These are phyloP conservation scores for Gloeopeniophorella convolvens DNA, from an alignment of 768 basidiomycete genomes.

Conservation along the genomic window DNA sequence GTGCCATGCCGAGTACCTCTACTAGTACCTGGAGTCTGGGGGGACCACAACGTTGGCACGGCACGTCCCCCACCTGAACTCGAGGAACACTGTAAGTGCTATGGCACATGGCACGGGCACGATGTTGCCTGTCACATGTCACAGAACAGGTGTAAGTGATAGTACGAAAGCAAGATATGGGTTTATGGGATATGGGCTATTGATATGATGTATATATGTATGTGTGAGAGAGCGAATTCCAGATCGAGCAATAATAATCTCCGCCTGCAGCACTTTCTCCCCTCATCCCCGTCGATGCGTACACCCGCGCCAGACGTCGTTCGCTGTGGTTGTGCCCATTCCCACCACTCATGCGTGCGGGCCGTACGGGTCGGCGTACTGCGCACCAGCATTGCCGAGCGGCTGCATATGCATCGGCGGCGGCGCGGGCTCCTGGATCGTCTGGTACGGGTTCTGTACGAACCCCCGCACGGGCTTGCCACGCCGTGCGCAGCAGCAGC, in stretches of 20 bases:
- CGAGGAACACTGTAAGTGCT: too few relatives aligned
- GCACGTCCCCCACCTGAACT: too few relatives aligned
- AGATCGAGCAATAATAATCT: neutral
- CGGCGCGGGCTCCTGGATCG: constrained; percentile 29
- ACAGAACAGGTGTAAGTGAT: too few relatives aligned
- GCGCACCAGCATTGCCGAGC: constrained; percentile 10
- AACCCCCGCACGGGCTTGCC: constrained; percentile 24
- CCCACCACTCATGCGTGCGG: neutral
- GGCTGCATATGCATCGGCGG: constrained; percentile 26
- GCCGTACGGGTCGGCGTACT: constrained; percentile 5
- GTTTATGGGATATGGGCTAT: neutral
- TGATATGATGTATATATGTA: constrained; percentile 1
- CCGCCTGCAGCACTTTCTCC: neutral
- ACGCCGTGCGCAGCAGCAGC: constrained; percentile 42
- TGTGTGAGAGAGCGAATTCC: too few relatives aligned
- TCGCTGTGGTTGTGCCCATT: neutral
- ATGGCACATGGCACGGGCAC: too few relatives aligned
- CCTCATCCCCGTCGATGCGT: neutral
- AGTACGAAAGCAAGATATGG: neutral
- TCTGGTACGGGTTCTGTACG: constrained; percentile 24
- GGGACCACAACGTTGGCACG: too few relatives aligned
- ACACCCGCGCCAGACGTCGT: neutral
- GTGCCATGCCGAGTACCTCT: too few relatives aligned
- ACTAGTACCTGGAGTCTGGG: too few relatives aligned
- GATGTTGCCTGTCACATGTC: too few relatives aligned